phyloP scores from a whole-genome alignment of 2,329 filamentous ascomycete genomes.

The Epichloe aotearoae region DNA sequence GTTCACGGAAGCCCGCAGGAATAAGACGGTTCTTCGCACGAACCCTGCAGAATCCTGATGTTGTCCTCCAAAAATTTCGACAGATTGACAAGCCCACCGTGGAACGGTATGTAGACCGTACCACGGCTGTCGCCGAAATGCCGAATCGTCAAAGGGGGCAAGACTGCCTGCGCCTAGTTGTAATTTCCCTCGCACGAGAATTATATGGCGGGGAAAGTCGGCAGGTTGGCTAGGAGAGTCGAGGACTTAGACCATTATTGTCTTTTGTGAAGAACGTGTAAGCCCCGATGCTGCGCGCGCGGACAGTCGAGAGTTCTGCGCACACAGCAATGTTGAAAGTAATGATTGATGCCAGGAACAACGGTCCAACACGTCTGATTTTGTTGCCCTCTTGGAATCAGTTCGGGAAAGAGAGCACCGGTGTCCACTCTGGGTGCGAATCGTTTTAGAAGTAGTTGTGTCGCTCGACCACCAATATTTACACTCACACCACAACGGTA shows the following conservation, averaged over 20 bases:
- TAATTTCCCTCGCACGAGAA: slow-evolving; percentile 5
- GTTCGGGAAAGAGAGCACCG: background rate
- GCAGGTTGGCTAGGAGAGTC: background rate
- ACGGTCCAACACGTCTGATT: background rate
- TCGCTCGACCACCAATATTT: background rate
- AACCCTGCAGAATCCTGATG: slow-evolving; percentile 10
- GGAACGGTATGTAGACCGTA: slow-evolving; percentile 28
- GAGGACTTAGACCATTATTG: slow-evolving; percentile 4
- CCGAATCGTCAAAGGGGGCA: slow-evolving; percentile 5
- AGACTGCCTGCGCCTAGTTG: slow-evolving; percentile 1
- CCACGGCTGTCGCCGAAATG: slow-evolving; percentile 19
- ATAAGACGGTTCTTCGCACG: slow-evolving; percentile 9
- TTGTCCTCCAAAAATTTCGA: slow-evolving; percentile 7
- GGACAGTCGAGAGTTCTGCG: background rate
- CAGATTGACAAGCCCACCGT: slow-evolving; percentile 15
- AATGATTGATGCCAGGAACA: too few species aligned
- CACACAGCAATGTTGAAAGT: background rate
- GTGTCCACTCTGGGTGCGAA: background rate
- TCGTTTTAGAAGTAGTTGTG: background rate
- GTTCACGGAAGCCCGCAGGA: slow-evolving; percentile 10
- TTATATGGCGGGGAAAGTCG: background rate
- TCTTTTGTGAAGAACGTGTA: background rate
- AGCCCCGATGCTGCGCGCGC: background rate
- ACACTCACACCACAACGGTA: slow-evolving; percentile 10
- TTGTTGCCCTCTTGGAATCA: background rate